A percentile compares a stretch with the other conserved stretches of the same genome.
phyloP scores from a whole-genome alignment of 1,284 basidiomycete species.

The Cutaneotrichosporon sp. region DNA sequence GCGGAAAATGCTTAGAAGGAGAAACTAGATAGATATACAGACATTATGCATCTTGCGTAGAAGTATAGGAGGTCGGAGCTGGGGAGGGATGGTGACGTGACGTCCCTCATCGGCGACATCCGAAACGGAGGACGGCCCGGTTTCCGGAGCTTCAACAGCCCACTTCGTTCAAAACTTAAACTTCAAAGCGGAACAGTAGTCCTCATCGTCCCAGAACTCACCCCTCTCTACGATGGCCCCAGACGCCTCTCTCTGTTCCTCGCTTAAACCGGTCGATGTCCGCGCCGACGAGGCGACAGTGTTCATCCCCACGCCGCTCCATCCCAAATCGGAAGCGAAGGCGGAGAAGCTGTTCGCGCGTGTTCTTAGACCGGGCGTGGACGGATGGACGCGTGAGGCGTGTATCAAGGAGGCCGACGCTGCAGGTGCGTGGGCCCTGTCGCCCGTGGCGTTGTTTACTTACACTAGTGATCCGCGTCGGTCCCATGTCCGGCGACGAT shows the following conservation, averaged over 20 bases:
- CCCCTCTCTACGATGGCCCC: no score
- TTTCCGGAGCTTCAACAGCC: no score
- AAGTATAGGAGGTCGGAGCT: no score
- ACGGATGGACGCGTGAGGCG: constrained; percentile 23
- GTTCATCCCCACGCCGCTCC: constrained; percentile 36
- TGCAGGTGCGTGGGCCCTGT: constrained; percentile 16
- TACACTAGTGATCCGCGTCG: constrained; percentile 28
- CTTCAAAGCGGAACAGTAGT: no score
- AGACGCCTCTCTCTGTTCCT: no score
- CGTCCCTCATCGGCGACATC: background rate
- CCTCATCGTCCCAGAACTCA: no score
- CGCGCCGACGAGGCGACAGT: constrained; percentile 26
- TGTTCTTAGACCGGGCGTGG: constrained; percentile 26
- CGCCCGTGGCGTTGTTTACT: background rate
- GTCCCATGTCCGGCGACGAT: constrained; percentile 15
- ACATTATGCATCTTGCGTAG: background rate
- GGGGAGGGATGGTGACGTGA: no score
- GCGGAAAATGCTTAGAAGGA: background rate
- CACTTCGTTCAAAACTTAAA: no score
- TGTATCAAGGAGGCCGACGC: constrained; percentile 30
- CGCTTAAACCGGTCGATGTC: constrained; percentile 5
- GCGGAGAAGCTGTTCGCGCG: constrained; percentile 32
- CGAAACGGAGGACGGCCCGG: background rate
- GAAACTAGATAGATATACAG: background rate
- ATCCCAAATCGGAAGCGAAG: constrained; percentile 32